Conservation (phyloP, 1,139 yeast species). For the Pneumocystis wakefieldiae region DNA sequence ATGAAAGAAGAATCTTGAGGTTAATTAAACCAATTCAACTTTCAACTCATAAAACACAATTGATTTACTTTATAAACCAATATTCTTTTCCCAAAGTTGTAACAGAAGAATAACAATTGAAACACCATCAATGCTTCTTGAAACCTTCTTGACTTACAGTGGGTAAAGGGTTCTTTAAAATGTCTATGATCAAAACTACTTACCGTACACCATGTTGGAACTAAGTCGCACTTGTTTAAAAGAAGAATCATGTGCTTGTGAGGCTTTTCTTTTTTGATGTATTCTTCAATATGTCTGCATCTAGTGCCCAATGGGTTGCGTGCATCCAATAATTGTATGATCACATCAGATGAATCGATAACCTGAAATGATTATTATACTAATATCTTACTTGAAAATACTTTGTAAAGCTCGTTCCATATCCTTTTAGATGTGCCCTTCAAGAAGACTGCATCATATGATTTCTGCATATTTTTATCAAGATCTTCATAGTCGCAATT, state of each 20-base stretch:
- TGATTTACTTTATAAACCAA: constrained; percentile 32
- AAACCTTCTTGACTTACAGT: constrained; percentile 29
- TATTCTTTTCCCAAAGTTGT: constrained; percentile 84
- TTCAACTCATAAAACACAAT: constrained; percentile 10
- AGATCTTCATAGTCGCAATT: constrained; percentile 37
- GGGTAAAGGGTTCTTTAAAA: constrained; percentile 30
- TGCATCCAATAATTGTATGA: constrained; percentile 89
- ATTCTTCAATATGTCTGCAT: constrained; percentile 84
- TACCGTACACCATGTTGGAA: constrained; percentile 99
- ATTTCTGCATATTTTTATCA: constrained; percentile 72
- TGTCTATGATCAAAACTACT: constrained; percentile 30
- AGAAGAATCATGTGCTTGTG: constrained; percentile 93
- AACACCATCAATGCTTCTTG: constrained; percentile 21
- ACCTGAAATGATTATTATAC: constrained; percentile 27
- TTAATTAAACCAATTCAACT: neutral
- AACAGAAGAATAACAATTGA: constrained; percentile 49
- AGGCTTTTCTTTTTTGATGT: constrained; percentile 83
- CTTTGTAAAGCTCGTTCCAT: constrained; percentile 90
- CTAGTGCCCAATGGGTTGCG: constrained; percentile 95
- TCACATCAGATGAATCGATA: constrained; percentile 93
- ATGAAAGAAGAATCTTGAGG: constrained; percentile 19
- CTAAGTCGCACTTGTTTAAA: constrained; percentile 91
- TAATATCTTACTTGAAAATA: neutral
- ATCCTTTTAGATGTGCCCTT: constrained; percentile 97
- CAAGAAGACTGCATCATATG: constrained; percentile 87